phyloP scores from a whole-genome alignment of 495 filamentous ascomycete species.

The Haplographium delicatum region DNA sequence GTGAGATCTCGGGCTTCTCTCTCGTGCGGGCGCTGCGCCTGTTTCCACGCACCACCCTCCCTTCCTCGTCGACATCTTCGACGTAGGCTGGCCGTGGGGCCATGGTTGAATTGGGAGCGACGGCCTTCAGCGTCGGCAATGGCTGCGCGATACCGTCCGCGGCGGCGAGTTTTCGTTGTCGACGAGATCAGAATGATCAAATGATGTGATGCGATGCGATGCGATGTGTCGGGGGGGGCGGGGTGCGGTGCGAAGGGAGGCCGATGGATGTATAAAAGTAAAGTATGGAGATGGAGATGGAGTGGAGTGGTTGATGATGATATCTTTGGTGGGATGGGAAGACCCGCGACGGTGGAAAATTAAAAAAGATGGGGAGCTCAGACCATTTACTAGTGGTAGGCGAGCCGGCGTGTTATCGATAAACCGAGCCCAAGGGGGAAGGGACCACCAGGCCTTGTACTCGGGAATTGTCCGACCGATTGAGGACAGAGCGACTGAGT shows the following conservation, averaged over 20 bases:
- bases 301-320: neutral
- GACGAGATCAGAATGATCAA: neutral
- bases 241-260: slow-evolving; percentile 9
- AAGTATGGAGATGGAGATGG: too few relatives aligned
- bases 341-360: neutral
- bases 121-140: neutral
- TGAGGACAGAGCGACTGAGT: too few relatives aligned
- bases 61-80: slow-evolving; percentile 43
- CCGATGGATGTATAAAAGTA: too few relatives aligned
- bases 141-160: slow-evolving; percentile 11
- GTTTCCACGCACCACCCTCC: slow-evolving; percentile 34
- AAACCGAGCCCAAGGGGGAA: too few relatives aligned
- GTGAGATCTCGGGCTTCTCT: slow-evolving; percentile 12
- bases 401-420: slow-evolving; percentile 3
- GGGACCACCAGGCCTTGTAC: too few relatives aligned
- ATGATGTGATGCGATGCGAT: neutral
- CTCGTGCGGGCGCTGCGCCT: slow-evolving; percentile 29
- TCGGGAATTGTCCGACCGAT: too few relatives aligned
- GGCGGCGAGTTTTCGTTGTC: neutral
- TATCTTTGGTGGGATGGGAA: slow-evolving; percentile 2
- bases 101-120: neutral
- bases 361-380: slow-evolving; percentile 8
- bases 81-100: slow-evolving; percentile 32
- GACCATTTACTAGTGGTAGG: slow-evolving; percentile 15
- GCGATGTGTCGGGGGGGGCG: too few relatives aligned